Evolutionary conservation across 2,329 filamentous ascomycete genomes (phyloP), one percentile per base, ranked within the genome.

Genomic region (Fusarium redolens): DNA sequence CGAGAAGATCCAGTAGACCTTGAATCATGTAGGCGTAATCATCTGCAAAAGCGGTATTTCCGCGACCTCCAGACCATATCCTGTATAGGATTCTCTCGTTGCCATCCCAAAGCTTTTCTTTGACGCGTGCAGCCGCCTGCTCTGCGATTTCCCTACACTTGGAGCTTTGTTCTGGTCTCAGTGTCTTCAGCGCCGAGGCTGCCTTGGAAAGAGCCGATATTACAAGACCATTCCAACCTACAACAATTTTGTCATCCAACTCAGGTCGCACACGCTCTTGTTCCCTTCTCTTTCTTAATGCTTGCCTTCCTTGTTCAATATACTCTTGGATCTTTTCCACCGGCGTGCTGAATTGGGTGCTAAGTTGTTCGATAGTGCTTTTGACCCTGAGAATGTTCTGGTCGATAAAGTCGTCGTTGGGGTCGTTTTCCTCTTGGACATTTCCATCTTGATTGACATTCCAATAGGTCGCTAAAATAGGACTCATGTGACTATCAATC

Each of bases 361-460:
- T 92, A 12, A 99, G 85, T 51, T 92, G 90, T 25, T 88, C 86
- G 0, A 91, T 87, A 1, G 91, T 92, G 68, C 88, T 90, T 40
- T 89, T 89, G 31, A 97, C 87, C 41, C 91, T 90, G 4, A 98
- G 83, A 9, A 97, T 95, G 78, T 98, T 99, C 79, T 97, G 94
- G 77, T 96, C 95, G 78, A 97, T 92, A 68, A 98, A 96, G 78
- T 98, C 96, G 79, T 98, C 96, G 77, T 97, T 93, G 0, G 93
- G 92, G 78, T 99, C 96, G 75, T 96, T 91, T 61, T 92, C 89
- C 7, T 92, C 90, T 38, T 91, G 89, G 2, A 99, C 92, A 77
- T 99, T 98, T 48, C 96, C 96, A 74, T 97, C 91, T 44, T 93
- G 88, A 37, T 89, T 88, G 18, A 98, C 92, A 67, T 93, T 93